Conservation (phyloP, 106 monocot species). For the Dioscorea zingiberensis region DNA sequence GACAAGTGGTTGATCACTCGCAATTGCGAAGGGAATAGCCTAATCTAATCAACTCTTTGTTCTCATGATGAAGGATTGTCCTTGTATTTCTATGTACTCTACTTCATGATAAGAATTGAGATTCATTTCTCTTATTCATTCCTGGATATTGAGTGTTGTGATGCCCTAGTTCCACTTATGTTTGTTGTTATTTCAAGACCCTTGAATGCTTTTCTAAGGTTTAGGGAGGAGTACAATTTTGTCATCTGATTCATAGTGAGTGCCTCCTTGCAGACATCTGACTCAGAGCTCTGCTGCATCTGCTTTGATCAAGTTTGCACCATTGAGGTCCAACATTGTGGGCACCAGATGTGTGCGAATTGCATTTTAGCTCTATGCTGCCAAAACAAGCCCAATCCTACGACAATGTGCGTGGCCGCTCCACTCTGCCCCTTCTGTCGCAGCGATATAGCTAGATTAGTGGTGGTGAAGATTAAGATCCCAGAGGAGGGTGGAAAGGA, state of each 20-base stretch:
- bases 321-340: constrained; percentile 81
- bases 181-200: too few species aligned
- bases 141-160: too few species aligned
- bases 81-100: too few species aligned
- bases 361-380: constrained; percentile 89
- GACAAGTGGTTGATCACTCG: too few species aligned
- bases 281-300: constrained; percentile 76
- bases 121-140: too few species aligned
- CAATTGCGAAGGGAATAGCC: too few species aligned
- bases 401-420: constrained; percentile 28
- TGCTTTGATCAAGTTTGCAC: constrained; percentile 92
- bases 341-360: constrained; percentile 93
- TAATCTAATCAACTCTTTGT: too few species aligned
- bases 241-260: not conserved
- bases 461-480: constrained; percentile 33
- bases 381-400: constrained; percentile 80
- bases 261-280: constrained; percentile 33
- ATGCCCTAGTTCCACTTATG: too few species aligned
- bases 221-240: too few species aligned
- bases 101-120: too few species aligned
- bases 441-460: constrained; percentile 59
- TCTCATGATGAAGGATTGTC: too few species aligned
- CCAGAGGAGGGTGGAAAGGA: constrained; percentile 29
- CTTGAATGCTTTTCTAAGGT: too few species aligned
- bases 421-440: constrained; percentile 92